Evolutionary conservation across 1,284 basidiomycete species (phyloP), one percentile per base, ranked within the genome.

Genomic region (Anthracocystis setariae): DNA sequence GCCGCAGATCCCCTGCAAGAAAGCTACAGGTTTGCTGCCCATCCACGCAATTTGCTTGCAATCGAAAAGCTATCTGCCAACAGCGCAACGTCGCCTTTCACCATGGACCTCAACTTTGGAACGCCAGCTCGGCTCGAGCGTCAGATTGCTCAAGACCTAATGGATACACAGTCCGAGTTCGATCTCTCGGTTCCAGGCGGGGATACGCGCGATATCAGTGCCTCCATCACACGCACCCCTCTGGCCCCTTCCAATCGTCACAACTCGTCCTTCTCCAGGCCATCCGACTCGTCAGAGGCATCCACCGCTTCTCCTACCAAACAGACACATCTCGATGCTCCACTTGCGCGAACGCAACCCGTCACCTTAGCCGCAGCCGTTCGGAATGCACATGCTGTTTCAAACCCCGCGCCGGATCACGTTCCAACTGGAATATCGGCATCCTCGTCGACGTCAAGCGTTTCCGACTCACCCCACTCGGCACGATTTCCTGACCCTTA

Each of bases 91-190:
- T 9, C 1, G 40, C 32, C 44, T 18, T 3, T 27, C 29, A 60
- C n/a, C n/a, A 73, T 73, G 70, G 60, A 73, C 43, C 53, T 73
- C 35, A 37, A 73, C 51, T 73, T 73, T 33, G 70, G 65, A 17
- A 73, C 70, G 9, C 70, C 70, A 7, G 65, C 70, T 53, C 64
- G 70, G 20, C 61, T 73, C 7, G 70, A 73, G 70, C 65, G 70
- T 39, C 70, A 73, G 47, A 73, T 73, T 20, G 70, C 70, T 21
- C 70, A 73, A 29, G 65, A 73, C 29, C 65, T 73, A 21, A 47
- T 73, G 51, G 56, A 60, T 15, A 63, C 60, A 13, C 70, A 73
- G 37, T 73, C 70, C 49, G 70, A 68, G n/a, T 63, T 73, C 32
- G 70, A 73, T 32, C 64, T 73, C 39, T 73, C 70, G 8, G 40